Conservation (phyloP, 495 filamentous ascomycete species). For the Saxispiralis lemnorum region DNA sequence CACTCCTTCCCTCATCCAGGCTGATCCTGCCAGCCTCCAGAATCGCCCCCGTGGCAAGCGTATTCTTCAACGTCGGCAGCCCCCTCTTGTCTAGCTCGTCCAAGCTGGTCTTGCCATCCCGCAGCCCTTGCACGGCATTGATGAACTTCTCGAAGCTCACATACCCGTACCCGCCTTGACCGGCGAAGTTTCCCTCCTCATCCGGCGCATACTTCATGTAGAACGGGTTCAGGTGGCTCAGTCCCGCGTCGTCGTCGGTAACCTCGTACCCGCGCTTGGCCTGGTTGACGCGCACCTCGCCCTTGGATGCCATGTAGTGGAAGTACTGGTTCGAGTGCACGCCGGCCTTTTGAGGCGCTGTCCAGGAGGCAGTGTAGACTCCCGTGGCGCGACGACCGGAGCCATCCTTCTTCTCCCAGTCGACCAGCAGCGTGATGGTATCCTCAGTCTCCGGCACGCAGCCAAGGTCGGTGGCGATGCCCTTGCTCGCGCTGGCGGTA, state of each 20-base stretch:
- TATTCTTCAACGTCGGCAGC: constrained; percentile 72
- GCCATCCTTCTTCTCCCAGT: constrained; percentile 62
- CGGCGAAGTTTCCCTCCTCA: constrained; percentile 83
- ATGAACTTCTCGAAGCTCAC: constrained; percentile 93
- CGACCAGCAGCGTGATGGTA: constrained; percentile 75
- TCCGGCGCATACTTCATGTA: constrained; percentile 95
- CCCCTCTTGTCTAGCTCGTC: constrained; percentile 61
- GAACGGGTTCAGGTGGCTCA: constrained; percentile 36
- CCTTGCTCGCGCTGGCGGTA: constrained; percentile 55
- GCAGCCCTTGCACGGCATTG: constrained; percentile 63
- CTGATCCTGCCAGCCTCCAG: constrained; percentile 68
- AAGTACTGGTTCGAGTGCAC: constrained; percentile 94
- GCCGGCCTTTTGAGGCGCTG: constrained; percentile 74
- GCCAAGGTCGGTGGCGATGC: constrained; percentile 53
- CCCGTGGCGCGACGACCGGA: constrained; percentile 55
- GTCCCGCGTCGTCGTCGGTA: constrained; percentile 50
- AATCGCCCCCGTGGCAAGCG: constrained; percentile 79
- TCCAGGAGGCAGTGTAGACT: constrained; percentile 93
- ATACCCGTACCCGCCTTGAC: constrained; percentile 84
- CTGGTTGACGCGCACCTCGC: constrained; percentile 80
- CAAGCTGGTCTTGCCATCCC: constrained; percentile 50
- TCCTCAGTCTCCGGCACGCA: constrained; percentile 72
- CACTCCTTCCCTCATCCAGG: constrained; percentile 60
- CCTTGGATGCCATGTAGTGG: constrained; percentile 69
- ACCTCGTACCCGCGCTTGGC: constrained; percentile 90